These are phyloP conservation scores for Eruca vesicaria DNA, from an alignment of 441 rosid genomes.

Conservation along the genomic window DNA sequence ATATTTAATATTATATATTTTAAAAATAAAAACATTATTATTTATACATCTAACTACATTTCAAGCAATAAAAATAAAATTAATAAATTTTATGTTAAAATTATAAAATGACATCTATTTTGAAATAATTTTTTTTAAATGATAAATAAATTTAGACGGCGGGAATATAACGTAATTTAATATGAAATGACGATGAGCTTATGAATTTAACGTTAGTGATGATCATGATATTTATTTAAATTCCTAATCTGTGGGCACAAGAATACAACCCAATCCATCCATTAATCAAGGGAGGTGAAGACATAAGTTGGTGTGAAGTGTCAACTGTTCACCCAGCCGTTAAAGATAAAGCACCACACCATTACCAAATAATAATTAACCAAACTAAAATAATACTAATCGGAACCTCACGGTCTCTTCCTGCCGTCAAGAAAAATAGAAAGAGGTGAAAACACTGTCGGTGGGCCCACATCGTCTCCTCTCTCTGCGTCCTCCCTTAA, in stretches of 20 bases:
- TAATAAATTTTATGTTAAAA: too few species aligned
- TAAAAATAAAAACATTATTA: too few species aligned
- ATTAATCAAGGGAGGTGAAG: constrained; percentile 20
- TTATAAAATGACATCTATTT: too few species aligned
- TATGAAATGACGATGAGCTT: not conserved
- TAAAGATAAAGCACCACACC: not conserved
- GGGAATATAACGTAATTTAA: too few species aligned
- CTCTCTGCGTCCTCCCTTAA: not conserved
- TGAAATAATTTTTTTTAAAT: too few species aligned
- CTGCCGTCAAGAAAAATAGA: constrained; percentile 25
- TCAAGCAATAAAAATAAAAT: too few species aligned
- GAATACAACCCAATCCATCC: not conserved
- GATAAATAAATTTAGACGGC: too few species aligned
- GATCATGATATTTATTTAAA: not conserved
- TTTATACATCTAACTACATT: too few species aligned
- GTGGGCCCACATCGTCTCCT: constrained; percentile 21
- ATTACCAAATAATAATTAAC: not conserved
- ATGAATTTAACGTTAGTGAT: not conserved
- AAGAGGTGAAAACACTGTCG: constrained; percentile 6
- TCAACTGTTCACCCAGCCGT: constrained; percentile 25
- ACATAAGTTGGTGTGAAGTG: constrained; percentile 24
- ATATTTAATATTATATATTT: too few species aligned
- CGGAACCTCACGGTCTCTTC: constrained; percentile 12
- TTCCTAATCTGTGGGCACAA: not conserved
- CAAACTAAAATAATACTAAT: not conserved